Evolutionary conservation across 495 filamentous ascomycete genomes (phyloP).

Genomic region (Aspergillus asperescens): DNA sequence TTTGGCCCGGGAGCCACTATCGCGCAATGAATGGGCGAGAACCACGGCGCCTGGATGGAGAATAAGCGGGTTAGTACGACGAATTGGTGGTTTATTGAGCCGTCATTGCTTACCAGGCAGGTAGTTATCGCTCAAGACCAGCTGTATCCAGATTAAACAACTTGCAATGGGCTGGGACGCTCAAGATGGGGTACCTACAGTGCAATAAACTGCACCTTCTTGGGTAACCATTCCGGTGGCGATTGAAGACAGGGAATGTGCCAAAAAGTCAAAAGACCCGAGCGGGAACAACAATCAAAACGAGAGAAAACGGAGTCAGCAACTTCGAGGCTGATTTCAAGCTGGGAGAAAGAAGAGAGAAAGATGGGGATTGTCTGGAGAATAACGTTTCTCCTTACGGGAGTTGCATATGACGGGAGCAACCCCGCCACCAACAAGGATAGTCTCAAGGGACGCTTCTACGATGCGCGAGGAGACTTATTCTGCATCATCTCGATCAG

Average conservation of each 20-base stretch:
- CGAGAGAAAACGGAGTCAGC: not conserved
- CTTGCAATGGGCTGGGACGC: slow-evolving; percentile 1
- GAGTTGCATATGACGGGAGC: slow-evolving; percentile 4
- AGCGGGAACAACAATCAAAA: not conserved
- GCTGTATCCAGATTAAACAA: slow-evolving; percentile 46
- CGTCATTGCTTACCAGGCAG: slow-evolving; percentile 63
- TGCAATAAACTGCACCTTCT: slow-evolving; percentile 51
- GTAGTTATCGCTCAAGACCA: slow-evolving; percentile 85
- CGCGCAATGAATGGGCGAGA: slow-evolving; percentile 88
- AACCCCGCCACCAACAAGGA: slow-evolving; percentile 17
- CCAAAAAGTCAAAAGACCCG: not conserved
- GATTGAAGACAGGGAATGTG: slow-evolving; percentile 4
- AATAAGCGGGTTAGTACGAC: not conserved
- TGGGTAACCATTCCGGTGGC: slow-evolving; percentile 30
- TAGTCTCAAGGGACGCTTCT: slow-evolving; percentile 1
- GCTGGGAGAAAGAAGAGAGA: not conserved
- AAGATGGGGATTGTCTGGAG: slow-evolving; percentile 4
- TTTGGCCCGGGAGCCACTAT: slow-evolving; percentile 82
- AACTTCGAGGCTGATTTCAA: not conserved
- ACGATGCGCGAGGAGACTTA: slow-evolving; percentile 5
- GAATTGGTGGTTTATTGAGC: not conserved
- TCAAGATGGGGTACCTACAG: slow-evolving; percentile 34
- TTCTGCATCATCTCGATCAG: slow-evolving; percentile 9
- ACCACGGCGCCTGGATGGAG: slow-evolving; percentile 73
- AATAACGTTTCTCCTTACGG: slow-evolving; percentile 18